A percentile compares a stretch with the other conserved stretches of the same genome.
Evolutionary conservation across 352 stramenopile genomes (phyloP).

Genomic region (Phytophthora vignae): DNA sequence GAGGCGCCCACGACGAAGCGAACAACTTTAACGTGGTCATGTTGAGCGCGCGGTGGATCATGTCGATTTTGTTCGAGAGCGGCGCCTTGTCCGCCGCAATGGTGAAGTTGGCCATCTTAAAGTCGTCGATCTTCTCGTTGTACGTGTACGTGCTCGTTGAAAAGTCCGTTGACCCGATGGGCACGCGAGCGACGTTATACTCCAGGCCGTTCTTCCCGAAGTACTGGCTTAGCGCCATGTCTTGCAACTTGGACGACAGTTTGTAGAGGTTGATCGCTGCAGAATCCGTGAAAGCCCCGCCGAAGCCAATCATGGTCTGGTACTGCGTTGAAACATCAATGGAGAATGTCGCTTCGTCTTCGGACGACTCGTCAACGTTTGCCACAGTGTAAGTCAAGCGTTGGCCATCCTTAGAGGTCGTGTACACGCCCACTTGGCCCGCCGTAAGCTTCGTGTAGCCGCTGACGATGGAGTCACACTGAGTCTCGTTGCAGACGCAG

Average conservation of each 20-base stretch:
- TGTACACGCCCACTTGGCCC: slow-evolving; percentile 13
- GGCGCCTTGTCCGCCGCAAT: slow-evolving; percentile 16
- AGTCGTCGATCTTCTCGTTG: slow-evolving; percentile 70
- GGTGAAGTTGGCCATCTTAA: slow-evolving; percentile 75
- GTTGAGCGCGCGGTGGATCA: slow-evolving; percentile 49
- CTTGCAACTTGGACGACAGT: slow-evolving; percentile 57
- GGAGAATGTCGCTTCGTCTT: slow-evolving; percentile 13
- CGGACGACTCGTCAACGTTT: slow-evolving; percentile 6
- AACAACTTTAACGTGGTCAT: slow-evolving; percentile 77
- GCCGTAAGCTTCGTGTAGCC: slow-evolving; percentile 12
- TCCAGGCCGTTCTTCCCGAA: slow-evolving; percentile 58
- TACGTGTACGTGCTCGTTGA: slow-evolving; percentile 77
- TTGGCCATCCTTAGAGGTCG: slow-evolving; percentile 12
- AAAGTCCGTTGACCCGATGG: slow-evolving; percentile 89
- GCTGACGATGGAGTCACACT: slow-evolving; percentile 15
- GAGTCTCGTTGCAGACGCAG: slow-evolving; percentile 16
- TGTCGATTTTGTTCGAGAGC: slow-evolving; percentile 16
- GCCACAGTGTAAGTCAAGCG: slow-evolving; percentile 10
- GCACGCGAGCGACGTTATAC: slow-evolving; percentile 81
- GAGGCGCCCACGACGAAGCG: slow-evolving; percentile 81
- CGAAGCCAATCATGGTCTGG: slow-evolving; percentile 87
- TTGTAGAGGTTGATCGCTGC: slow-evolving; percentile 82
- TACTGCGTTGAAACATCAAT: slow-evolving; percentile 56
- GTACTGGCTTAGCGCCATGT: slow-evolving; percentile 70
- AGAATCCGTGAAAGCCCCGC: slow-evolving; percentile 88